Conservation (phyloP, 257 asterid genomes). For the Capsicum rhomboideum region DNA sequence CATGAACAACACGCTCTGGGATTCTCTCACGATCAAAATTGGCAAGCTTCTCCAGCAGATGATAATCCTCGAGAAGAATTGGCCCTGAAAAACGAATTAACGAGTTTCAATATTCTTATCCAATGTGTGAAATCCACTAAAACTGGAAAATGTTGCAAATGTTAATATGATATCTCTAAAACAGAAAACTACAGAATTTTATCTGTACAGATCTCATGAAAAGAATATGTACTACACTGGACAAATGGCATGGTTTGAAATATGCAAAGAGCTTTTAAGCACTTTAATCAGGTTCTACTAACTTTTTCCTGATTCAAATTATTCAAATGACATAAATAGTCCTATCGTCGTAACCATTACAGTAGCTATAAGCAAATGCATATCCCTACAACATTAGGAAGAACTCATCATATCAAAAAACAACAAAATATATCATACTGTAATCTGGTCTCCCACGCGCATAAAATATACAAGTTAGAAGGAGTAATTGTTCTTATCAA, state of each 20-base stretch:
- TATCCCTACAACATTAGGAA: background rate
- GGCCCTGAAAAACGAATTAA: slow-evolving; percentile 43
- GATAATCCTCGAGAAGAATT: slow-evolving; percentile 93
- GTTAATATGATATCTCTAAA: background rate
- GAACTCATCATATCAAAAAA: background rate
- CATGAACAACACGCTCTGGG: slow-evolving; percentile 96
- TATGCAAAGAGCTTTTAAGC: background rate
- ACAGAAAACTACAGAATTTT: background rate
- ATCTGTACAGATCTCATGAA: background rate
- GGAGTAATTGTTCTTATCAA: too few relatives aligned
- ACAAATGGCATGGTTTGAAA: background rate
- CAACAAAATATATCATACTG: background rate
- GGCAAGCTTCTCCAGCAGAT: slow-evolving; percentile 82
- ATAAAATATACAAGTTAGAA: background rate
- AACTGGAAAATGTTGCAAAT: background rate
- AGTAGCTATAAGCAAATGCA: background rate
- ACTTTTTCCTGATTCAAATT: background rate
- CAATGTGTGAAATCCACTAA: background rate
- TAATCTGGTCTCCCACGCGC: background rate
- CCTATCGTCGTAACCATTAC: background rate
- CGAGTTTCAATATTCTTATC: background rate
- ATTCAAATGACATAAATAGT: background rate
- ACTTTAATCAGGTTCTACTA: background rate
- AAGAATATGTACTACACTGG: background rate
- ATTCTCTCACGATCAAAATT: slow-evolving; percentile 88